Evolutionary conservation across 306 rosid species (phyloP), one percentile per base, ranked within the genome.

Genomic region (Vicia villosa): DNA sequence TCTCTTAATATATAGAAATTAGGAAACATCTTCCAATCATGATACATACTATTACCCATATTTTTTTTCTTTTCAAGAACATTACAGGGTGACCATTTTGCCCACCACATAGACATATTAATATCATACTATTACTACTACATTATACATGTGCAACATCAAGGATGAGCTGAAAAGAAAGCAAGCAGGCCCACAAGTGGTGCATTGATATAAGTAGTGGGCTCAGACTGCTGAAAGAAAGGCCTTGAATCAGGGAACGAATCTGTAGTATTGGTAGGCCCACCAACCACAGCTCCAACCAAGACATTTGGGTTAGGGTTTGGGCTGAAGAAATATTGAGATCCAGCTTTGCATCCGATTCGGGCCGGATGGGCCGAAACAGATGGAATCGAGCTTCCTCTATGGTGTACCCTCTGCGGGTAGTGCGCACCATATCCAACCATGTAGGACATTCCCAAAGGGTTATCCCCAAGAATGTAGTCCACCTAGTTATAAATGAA

Each of bases 181-280:
- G 92, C 82, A 0, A 94, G 95, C 5, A 94, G 92, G 83, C 97
- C 99, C 85, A 95, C 95, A 4, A 95, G 63, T 0, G 95, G 98
- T 4, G 96, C 92, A 17, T 94, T 90, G 65, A 90, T 94, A 62
- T 94, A 90, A 0, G 97, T 90, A 0, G 98, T 94, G 89, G 98
- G 98, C 88, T 94, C 96, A 0, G 98, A 86, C 56, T 94, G 81
- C 79, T 94, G 96, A 68, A 86, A 94, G 80, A 57, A 86, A 6
- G 96, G 89, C 94, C 98, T 87, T 1, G 98, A 94, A 66, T 94
- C 97, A 0, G 98, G 96, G 73, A 94, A 94, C 0, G 90, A 80
- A 50, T 90, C 98, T 0, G 96, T 77, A 64, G 70, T 80, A 46
- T 93, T 88, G 37, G 85, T 83, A 46, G 98, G 98, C 68, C 97